phyloP scores from a whole-genome alignment of 345 rosid genomes.

The Brassica rapa region DNA sequence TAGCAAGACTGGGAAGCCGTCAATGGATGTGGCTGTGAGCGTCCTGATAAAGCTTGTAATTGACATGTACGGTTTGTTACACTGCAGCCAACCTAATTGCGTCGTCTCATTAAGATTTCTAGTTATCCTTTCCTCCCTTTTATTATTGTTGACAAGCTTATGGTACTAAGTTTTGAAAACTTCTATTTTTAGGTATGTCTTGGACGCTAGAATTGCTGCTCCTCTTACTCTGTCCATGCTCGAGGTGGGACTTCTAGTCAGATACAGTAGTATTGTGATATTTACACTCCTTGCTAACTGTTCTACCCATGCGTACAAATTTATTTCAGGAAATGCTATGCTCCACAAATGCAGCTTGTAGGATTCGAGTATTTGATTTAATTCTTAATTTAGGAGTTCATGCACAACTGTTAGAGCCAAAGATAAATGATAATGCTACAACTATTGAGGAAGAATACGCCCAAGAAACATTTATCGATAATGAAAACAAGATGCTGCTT shows the following conservation, averaged over 20 bases:
- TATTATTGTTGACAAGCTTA: constrained; percentile 22
- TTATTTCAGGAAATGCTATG: constrained; percentile 84
- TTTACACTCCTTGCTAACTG: constrained; percentile 36
- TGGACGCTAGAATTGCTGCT: constrained; percentile 95
- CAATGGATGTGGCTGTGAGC: constrained; percentile 96
- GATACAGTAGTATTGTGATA: constrained; percentile 14
- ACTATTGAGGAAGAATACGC: constrained; percentile 80
- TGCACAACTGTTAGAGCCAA: constrained; percentile 90
- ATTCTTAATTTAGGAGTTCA: constrained; percentile 97
- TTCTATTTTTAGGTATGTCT: constrained; percentile 73
- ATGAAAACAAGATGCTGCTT: constrained; percentile 53
- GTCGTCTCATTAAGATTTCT: constrained; percentile 23
- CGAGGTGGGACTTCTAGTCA: constrained; percentile 57
- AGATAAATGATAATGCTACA: constrained; percentile 62
- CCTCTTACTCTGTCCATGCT: constrained; percentile 97
- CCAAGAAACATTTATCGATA: constrained; percentile 68
- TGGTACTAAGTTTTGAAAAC: constrained; percentile 20
- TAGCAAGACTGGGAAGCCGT: constrained; percentile 79
- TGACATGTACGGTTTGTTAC: constrained; percentile 70
- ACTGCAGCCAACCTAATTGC: constrained; percentile 10
- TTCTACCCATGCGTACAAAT: constrained; percentile 17
- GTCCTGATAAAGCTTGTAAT: constrained; percentile 95
- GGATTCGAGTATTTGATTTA: constrained; percentile 92
- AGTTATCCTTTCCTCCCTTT: constrained; percentile 9
- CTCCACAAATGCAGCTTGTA: constrained; percentile 75